A percentile compares a stretch with the other conserved stretches of the same genome.
Evolutionary conservation across 2,329 filamentous ascomycete species (phyloP).

Genomic region (Magnaporthiopsis rhizophila): DNA sequence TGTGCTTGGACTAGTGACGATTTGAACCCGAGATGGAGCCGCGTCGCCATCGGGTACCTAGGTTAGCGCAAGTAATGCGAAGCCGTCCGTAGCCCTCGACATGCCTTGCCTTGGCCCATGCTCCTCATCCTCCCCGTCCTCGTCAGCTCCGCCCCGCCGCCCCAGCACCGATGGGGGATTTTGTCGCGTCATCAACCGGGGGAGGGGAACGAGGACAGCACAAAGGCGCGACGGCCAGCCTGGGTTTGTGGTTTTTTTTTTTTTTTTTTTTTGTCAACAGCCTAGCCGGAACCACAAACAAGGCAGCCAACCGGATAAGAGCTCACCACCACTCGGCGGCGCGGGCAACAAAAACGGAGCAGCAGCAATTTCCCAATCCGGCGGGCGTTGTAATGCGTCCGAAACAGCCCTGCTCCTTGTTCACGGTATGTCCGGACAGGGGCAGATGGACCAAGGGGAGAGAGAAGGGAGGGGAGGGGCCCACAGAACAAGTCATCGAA

Average conservation of each 20-base stretch:
- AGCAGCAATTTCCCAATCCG: slow-evolving; percentile 35
- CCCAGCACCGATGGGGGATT: neutral
- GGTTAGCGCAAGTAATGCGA: too few relatives aligned
- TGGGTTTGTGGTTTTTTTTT: slow-evolving; percentile 2
- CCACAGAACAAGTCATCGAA: slow-evolving; percentile 37
- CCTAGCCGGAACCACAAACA: slow-evolving; percentile 23
- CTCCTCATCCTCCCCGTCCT: too few relatives aligned
- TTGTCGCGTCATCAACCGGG: slow-evolving; percentile 19
- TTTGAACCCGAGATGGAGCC: neutral
- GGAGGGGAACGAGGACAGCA: neutral
- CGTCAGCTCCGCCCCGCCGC: neutral
- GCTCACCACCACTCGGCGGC: slow-evolving; percentile 13
- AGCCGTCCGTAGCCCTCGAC: too few relatives aligned
- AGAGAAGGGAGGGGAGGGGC: neutral
- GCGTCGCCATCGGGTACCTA: too few relatives aligned
- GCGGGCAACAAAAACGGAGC: slow-evolving; percentile 22
- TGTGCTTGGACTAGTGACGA: neutral
- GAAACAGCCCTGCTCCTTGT: slow-evolving; percentile 16
- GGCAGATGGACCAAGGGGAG: neutral
- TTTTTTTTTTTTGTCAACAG: neutral
- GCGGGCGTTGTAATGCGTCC: slow-evolving; percentile 34
- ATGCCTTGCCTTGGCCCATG: neutral
- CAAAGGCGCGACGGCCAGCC: neutral
- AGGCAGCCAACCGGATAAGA: slow-evolving; percentile 19
- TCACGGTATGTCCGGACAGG: slow-evolving; percentile 20